These are phyloP conservation scores for Eutreptiella sp. DNA, from an alignment of 208 protist species.

Conservation along the genomic window DNA sequence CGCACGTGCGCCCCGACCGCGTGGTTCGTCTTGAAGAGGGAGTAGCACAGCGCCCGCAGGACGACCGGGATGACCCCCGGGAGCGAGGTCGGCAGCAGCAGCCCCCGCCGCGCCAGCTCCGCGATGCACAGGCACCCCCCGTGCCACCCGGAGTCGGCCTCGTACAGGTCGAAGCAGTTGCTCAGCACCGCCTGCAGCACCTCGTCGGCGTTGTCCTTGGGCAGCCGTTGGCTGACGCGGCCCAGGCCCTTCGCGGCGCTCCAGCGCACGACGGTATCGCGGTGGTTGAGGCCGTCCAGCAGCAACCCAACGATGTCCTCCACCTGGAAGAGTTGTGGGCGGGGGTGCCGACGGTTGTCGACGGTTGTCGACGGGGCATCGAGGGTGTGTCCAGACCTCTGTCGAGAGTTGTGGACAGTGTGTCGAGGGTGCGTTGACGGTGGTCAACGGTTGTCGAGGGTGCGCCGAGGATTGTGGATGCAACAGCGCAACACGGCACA, in stretches of 20 bases:
- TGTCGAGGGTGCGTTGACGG: too few relatives aligned
- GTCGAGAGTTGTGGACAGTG: too few relatives aligned
- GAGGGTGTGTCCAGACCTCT: too few relatives aligned
- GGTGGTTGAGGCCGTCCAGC: constrained; percentile 60
- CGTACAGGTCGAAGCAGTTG: constrained; percentile 54
- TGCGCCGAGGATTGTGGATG: too few relatives aligned
- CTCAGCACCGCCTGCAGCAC: constrained; percentile 70
- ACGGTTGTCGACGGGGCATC: too few relatives aligned
- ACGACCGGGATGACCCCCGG: constrained; percentile 60
- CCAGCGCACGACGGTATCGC: constrained; percentile 92
- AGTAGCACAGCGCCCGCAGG: constrained; percentile 75
- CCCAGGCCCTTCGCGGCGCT: constrained; percentile 92
- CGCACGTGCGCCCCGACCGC: constrained; percentile 93
- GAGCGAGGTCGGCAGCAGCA: constrained; percentile 75
- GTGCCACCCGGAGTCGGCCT: constrained; percentile 82
- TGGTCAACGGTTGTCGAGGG: too few relatives aligned
- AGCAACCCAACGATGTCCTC: constrained; percentile 64
- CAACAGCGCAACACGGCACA: too few relatives aligned
- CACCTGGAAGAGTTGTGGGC: too few relatives aligned
- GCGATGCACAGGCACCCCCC: constrained; percentile 89
- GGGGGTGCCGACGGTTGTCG: too few relatives aligned
- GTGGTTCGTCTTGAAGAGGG: constrained; percentile 84
- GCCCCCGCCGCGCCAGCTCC: constrained; percentile 86
- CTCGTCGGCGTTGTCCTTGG: constrained; percentile 71
- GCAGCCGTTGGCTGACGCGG: constrained; percentile 81